Evolutionary conservation across 2,329 filamentous ascomycete genomes (phyloP).

Genomic region (Thermothelomyces thermophilus): DNA sequence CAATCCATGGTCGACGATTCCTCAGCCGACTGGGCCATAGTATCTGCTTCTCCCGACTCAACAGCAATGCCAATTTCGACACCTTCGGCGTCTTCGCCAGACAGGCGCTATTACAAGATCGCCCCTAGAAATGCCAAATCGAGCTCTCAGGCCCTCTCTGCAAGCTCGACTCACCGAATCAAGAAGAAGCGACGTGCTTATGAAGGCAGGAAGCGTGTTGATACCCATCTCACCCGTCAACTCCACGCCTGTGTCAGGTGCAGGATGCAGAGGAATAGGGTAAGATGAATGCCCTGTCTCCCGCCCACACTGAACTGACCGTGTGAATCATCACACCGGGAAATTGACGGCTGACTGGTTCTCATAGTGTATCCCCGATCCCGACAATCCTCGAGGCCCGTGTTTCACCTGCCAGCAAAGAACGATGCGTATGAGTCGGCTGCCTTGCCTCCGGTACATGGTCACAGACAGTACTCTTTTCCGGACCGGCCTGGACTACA

Average conservation of each 20-base stretch:
- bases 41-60: slow-evolving; percentile 15
- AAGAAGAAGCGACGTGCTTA: slow-evolving; percentile 24
- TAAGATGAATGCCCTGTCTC: too few species aligned
- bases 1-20: slow-evolving; percentile 6
- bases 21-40: slow-evolving; percentile 19
- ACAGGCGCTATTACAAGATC: slow-evolving; percentile 19
- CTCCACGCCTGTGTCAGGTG: slow-evolving; percentile 24
- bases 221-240: slow-evolving; percentile 24
- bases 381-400: slow-evolving; percentile 23
- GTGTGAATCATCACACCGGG: not conserved
- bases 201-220: slow-evolving; percentile 18
- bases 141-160: slow-evolving; percentile 8
- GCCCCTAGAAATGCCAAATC: slow-evolving; percentile 16
- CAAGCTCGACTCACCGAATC: slow-evolving; percentile 12
- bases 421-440: slow-evolving; percentile 22
- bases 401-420: slow-evolving; percentile 25
- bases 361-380: slow-evolving; percentile 25
- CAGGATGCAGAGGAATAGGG: slow-evolving; percentile 25
- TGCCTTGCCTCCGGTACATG: slow-evolving; percentile 27
- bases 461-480: slow-evolving; percentile 26
- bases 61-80: slow-evolving; percentile 9
- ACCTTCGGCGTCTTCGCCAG: slow-evolving; percentile 10
- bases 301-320: too few species aligned
- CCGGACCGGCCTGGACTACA: slow-evolving; percentile 24
- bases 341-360: slow-evolving; percentile 10